Evolutionary conservation across 2,329 filamentous ascomycete genomes (phyloP).

Genomic region (Mycosphaerella sp.): DNA sequence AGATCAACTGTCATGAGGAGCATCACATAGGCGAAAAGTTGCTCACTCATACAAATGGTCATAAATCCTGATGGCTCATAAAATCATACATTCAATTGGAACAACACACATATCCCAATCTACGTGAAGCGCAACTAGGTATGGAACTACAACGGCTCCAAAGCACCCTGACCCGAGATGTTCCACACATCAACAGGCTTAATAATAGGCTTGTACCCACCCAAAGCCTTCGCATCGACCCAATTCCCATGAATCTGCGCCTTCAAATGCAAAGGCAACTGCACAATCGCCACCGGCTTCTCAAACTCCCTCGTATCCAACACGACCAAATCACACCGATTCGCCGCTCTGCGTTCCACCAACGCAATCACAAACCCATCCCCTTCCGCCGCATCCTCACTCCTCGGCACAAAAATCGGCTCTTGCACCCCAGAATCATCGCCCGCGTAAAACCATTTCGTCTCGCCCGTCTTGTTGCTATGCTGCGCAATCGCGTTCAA

Average conservation of each 20-base stretch:
- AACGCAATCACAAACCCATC: conserved; percentile 48
- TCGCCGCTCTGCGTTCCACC: conserved; percentile 32
- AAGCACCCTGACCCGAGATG: conserved; percentile 8
- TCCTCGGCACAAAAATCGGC: conserved; percentile 48
- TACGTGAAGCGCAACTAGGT: too few species aligned
- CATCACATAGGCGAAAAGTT: too few species aligned
- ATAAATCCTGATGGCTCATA: too few species aligned
- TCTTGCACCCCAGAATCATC: conserved; percentile 47
- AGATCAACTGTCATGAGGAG: too few species aligned
- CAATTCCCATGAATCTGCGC: conserved; percentile 19
- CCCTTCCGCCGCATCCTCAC: conserved; percentile 40
- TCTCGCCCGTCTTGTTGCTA: conserved; percentile 25
- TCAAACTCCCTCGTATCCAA: conserved; percentile 39
- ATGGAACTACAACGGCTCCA: neutral
- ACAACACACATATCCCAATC: too few species aligned
- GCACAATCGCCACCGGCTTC: conserved; percentile 38
- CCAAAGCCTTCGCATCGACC: conserved; percentile 15
- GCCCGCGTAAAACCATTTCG: conserved; percentile 35
- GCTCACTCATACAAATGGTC: too few species aligned
- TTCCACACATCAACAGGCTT: conserved; percentile 10
- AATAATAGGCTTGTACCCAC: conserved; percentile 13
- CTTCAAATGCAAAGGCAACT: conserved; percentile 35
- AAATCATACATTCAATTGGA: too few species aligned
- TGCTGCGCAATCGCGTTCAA: conserved; percentile 20
- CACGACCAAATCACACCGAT: conserved; percentile 35